phyloP scores from a whole-genome alignment of 1,284 basidiomycete species.

The Ceratobasidium sp. region DNA sequence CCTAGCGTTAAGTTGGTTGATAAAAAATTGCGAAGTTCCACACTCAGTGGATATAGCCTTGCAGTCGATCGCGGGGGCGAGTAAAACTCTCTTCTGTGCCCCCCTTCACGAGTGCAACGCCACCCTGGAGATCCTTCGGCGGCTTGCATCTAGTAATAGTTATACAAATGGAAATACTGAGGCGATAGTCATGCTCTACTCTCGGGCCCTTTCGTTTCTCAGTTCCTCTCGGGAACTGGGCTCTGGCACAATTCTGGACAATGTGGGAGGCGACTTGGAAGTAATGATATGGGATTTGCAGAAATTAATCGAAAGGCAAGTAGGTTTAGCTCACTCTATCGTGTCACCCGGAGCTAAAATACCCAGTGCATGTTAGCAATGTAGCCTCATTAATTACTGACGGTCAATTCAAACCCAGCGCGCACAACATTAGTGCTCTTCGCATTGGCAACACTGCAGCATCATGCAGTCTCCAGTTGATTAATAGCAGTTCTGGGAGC shows the following conservation, averaged over 20 bases:
- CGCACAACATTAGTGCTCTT: neutral
- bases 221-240: too few relatives aligned
- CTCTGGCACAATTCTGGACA: too few relatives aligned
- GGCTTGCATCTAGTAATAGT: neutral
- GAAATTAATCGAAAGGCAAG: neutral
- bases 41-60: conserved; percentile 1
- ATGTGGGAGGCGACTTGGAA: neutral
- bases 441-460: neutral
- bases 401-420: neutral
- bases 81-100: neutral
- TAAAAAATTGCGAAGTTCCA: neutral
- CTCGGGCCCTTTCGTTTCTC: conserved; percentile 3
- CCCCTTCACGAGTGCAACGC: neutral
- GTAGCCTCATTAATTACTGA: neutral
- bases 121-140: neutral
- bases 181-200: neutral
- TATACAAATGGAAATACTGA: neutral
- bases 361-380: too few relatives aligned
- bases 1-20: neutral
- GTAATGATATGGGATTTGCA: conserved; percentile 2
- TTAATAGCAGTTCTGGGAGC: too few relatives aligned
- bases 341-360: too few relatives aligned
- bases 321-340: neutral
- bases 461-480: neutral
- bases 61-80: conserved; percentile 2